These are phyloP conservation scores for Tagetes patula DNA, from an alignment of 129 eudicot species.

Conservation along the genomic window DNA sequence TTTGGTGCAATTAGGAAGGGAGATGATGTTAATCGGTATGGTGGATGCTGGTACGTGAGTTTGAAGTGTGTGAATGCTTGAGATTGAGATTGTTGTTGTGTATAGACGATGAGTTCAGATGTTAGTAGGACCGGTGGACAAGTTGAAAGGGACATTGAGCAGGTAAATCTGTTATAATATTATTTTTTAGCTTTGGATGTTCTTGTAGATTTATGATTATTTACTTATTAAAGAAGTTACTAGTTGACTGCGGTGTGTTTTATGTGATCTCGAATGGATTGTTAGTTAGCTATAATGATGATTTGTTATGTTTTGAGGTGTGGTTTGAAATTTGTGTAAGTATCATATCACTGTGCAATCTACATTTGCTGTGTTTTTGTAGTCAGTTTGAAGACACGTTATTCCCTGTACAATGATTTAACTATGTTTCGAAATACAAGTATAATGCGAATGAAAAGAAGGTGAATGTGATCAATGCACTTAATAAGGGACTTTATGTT, in stretches of 20 bases:
- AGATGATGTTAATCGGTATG: conserved; percentile 22
- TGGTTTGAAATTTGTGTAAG: not conserved
- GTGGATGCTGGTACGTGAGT: conserved; percentile 22
- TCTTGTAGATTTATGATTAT: not conserved
- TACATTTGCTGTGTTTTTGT: not conserved
- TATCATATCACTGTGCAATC: not conserved
- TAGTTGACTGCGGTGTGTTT: not conserved
- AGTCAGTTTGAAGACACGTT: not conserved
- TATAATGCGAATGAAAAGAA: not conserved
- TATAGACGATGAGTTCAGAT: conserved; percentile 41
- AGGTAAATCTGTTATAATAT: conserved; percentile 24
- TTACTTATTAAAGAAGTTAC: not conserved
- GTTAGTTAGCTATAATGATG: not conserved
- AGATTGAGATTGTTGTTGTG: conserved; percentile 17
- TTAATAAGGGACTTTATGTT: not conserved
- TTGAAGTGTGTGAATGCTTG: conserved; percentile 15
- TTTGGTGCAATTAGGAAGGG: conserved; percentile 15
- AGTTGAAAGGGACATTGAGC: conserved; percentile 49
- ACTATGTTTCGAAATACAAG: not conserved
- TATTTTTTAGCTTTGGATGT: not conserved
- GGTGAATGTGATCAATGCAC: not conserved
- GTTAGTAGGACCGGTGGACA: conserved; percentile 45
- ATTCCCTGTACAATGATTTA: not conserved
- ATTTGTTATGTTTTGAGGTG: conserved; percentile 11
- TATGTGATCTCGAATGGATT: not conserved